Conservation (phyloP, 495 filamentous ascomycete genomes). For the Lophiotrema nucula region DNA sequence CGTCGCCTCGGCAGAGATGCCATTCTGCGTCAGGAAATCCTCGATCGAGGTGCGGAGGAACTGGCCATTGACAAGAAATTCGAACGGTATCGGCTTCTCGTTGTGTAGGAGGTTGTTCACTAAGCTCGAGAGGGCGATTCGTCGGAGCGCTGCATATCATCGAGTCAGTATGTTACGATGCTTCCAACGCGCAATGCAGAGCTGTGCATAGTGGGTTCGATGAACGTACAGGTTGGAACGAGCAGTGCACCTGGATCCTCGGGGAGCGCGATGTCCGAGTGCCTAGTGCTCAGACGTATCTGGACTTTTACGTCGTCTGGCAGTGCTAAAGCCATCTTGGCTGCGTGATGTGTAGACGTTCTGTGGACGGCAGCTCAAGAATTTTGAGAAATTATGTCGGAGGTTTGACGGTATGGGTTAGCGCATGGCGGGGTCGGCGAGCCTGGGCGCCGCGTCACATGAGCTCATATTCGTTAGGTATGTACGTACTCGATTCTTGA, state of each 20-base stretch:
- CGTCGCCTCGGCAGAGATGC: constrained; percentile 81
- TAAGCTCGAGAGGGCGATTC: constrained; percentile 87
- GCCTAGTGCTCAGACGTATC: constrained; percentile 58
- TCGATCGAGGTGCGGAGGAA: constrained; percentile 87
- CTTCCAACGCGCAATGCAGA: not conserved
- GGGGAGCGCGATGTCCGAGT: constrained; percentile 60
- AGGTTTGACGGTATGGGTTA: constrained; percentile 15
- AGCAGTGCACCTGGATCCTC: constrained; percentile 62
- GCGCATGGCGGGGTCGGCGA: constrained; percentile 11
- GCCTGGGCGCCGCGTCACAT: constrained; percentile 8
- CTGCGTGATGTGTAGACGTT: not conserved
- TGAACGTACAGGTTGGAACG: constrained; percentile 59
- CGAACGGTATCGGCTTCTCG: constrained; percentile 80
- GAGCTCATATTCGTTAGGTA: too few species aligned
- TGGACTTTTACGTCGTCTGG: constrained; percentile 47
- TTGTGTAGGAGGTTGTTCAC: constrained; percentile 88
- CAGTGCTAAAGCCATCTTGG: not conserved
- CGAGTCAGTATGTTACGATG: not conserved
- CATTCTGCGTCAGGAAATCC: constrained; percentile 80
- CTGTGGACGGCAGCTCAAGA: constrained; percentile 8
- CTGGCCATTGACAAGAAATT: constrained; percentile 89
- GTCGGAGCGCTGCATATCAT: constrained; percentile 62
- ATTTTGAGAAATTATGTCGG: constrained; percentile 2
- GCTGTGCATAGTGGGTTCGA: not conserved
- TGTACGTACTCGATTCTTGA: too few species aligned